Conservation (phyloP, 148 eudicot species). For the Silene latifolia region DNA sequence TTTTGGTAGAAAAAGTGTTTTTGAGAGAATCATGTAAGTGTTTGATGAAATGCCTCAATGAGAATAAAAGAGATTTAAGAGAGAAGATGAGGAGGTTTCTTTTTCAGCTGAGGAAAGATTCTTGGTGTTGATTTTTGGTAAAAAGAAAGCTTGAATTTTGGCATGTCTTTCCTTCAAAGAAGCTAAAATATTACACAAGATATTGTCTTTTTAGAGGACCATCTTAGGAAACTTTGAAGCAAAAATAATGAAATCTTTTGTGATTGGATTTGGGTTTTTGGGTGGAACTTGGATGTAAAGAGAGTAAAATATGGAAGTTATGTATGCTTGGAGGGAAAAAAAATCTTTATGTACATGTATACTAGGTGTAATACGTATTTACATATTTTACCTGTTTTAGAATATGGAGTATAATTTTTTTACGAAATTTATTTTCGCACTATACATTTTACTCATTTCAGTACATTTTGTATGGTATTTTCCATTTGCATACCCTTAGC, state of each 20-base stretch:
- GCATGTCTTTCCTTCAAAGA: background rate
- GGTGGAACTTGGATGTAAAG: background rate
- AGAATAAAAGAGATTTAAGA: background rate
- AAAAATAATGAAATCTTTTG: background rate
- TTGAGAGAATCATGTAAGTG: background rate
- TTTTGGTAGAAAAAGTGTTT: background rate
- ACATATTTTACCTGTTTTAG: no score
- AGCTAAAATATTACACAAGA: background rate
- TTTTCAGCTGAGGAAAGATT: constrained; percentile 20
- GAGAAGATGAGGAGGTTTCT: background rate
- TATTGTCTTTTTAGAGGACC: background rate
- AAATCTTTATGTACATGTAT: background rate
- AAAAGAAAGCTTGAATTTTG: constrained; percentile 12
- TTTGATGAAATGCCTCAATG: constrained; percentile 11
- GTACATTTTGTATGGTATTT: no score
- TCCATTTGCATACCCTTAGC: no score
- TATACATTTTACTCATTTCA: no score
- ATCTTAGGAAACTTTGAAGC: background rate
- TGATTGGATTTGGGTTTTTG: background rate
- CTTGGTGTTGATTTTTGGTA: constrained; percentile 11
- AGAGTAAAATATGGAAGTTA: background rate
- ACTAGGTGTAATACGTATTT: no score
- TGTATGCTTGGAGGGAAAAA: no score
- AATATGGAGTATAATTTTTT: no score
- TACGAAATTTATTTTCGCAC: no score